Conservation (phyloP, 768 basidiomycete species). For the Amanita exitialis region DNA sequence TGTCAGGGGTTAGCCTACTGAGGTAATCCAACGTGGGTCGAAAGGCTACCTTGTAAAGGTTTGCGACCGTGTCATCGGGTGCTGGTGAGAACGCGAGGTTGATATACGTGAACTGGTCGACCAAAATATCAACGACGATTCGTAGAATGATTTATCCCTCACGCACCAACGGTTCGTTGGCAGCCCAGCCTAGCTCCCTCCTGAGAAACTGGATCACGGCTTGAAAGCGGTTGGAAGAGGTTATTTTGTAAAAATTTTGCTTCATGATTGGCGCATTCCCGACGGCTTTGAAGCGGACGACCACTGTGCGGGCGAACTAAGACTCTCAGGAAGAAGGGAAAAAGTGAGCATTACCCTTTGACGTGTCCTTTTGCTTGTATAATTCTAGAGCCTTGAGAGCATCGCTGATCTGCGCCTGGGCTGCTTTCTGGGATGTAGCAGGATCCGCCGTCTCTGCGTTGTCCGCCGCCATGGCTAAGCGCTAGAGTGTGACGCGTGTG, state of each 20-base stretch:
- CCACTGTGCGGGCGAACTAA: conserved; percentile 49
- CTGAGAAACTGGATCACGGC: conserved; percentile 90
- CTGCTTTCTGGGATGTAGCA: no score
- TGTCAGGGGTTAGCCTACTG: background rate
- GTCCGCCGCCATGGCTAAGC: conserved; percentile 4
- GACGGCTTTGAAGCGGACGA: conserved; percentile 95
- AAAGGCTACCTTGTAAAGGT: conserved; percentile 55
- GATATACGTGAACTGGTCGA: conserved; percentile 46
- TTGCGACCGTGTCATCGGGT: conserved; percentile 73
- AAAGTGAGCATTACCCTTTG: conserved; percentile 44
- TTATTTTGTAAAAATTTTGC: conserved; percentile 97
- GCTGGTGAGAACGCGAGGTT: conserved; percentile 76
- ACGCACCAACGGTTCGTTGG: conserved; percentile 75
- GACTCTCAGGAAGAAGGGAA: background rate
- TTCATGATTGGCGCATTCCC: conserved; percentile 99
- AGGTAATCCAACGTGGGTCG: background rate
- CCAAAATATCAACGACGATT: conserved; percentile 21
- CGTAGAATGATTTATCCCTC: background rate
- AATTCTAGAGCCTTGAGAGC: conserved; percentile 67
- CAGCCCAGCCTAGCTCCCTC: conserved; percentile 81
- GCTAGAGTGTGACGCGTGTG: background rate
- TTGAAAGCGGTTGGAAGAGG: conserved; percentile 88
- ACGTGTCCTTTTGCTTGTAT: conserved; percentile 80
- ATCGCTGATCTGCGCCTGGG: conserved; percentile 26
- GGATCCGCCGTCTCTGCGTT: background rate